A percentile compares a stretch with the other conserved stretches of the same genome.
Evolutionary conservation across 805 yeast species (phyloP).

Genomic region (Lipomyces lipofer): DNA sequence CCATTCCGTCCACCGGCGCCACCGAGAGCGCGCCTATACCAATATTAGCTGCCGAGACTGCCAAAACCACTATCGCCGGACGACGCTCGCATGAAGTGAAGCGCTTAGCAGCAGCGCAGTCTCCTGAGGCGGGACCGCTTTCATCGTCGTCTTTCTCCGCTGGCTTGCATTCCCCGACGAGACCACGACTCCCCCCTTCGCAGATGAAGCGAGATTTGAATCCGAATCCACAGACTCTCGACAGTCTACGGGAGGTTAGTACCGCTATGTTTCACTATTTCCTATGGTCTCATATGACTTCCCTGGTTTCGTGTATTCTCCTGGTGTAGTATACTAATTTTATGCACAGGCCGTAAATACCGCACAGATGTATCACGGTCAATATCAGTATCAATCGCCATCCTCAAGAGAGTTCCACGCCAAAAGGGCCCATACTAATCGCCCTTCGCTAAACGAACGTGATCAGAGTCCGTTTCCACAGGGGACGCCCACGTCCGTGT

Average conservation of each 20-base stretch:
- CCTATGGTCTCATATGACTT: neutral
- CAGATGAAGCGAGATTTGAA: constrained; percentile 6
- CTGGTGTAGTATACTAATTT: neutral
- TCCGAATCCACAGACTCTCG: constrained; percentile 8
- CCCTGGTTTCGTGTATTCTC: neutral
- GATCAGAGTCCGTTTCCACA: neutral
- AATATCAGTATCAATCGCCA: constrained; percentile 11
- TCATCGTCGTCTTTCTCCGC: constrained; percentile 5
- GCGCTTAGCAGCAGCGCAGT: neutral
- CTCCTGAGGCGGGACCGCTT: neutral
- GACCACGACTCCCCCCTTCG: neutral
- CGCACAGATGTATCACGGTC: constrained; percentile 21
- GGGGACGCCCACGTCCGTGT: neutral
- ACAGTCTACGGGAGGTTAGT: constrained; percentile 21
- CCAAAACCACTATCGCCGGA: neutral
- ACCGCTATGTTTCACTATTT: neutral
- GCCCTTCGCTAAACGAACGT: neutral
- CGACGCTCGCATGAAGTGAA: neutral
- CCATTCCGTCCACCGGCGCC: no score
- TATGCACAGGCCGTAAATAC: constrained; percentile 21
- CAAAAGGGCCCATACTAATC: no score
- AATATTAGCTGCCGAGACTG: no score
- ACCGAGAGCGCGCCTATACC: no score
- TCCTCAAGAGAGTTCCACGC: no score
- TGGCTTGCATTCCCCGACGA: neutral